Percentiles rank a stretch among this genome's conserved stretches.
Conservation (phyloP, 208 protist genomes). For the Crithidia expoeki region DNA sequence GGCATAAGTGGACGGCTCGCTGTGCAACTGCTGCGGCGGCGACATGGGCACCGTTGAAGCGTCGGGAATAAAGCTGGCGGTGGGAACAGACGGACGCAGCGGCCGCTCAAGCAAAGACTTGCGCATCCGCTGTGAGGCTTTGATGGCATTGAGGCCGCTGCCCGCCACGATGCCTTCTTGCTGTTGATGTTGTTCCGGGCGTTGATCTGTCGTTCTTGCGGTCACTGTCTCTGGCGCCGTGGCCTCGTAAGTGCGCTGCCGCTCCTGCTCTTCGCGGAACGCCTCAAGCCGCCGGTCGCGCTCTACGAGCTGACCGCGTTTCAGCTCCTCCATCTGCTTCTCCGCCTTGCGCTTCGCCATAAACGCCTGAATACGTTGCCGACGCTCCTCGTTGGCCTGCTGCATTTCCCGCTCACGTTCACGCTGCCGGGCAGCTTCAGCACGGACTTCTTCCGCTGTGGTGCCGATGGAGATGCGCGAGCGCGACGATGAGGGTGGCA, state of each 20-base stretch:
- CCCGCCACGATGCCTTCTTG: slow-evolving; percentile 18
- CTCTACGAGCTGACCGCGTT: slow-evolving; percentile 16
- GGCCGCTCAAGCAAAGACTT: slow-evolving; percentile 13
- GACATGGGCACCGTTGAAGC: slow-evolving; percentile 18
- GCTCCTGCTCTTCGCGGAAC: slow-evolving; percentile 15
- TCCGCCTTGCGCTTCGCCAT: slow-evolving; percentile 59
- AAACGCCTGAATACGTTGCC: slow-evolving; percentile 66
- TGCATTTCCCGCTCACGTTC: slow-evolving; percentile 29
- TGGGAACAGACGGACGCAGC: slow-evolving; percentile 13
- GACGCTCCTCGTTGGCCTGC: slow-evolving; percentile 64
- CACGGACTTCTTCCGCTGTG: slow-evolving; percentile 12
- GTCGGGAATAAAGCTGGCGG: slow-evolving; percentile 13
- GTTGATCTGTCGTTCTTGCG: neutral
- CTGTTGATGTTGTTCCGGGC: neutral
- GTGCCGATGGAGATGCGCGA: slow-evolving; percentile 3
- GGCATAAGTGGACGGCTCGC: neutral
- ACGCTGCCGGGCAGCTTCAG: slow-evolving; percentile 6
- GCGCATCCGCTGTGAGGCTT: slow-evolving; percentile 21
- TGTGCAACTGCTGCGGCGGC: neutral
- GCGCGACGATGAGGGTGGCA: slow-evolving; percentile 11
- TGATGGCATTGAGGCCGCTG: slow-evolving; percentile 38
- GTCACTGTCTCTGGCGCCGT: neutral
- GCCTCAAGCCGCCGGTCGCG: slow-evolving; percentile 10
- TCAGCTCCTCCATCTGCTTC: slow-evolving; percentile 44
- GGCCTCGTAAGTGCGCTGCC: slow-evolving; percentile 15